phyloP scores from a whole-genome alignment of 305 asterid genomes.

The Solanum hybrid region DNA sequence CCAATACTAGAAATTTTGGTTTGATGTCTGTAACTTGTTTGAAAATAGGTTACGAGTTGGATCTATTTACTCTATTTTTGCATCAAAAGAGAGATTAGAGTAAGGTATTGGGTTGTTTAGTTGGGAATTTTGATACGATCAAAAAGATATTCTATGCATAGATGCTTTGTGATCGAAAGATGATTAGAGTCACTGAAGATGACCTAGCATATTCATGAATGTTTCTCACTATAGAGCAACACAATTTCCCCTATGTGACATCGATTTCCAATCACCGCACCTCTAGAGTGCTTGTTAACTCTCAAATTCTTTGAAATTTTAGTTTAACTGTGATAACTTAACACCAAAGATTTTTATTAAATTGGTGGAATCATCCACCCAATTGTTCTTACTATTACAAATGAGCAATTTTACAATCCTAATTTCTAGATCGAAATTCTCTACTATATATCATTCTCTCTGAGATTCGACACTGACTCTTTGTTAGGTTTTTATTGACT shows the following conservation, averaged over 20 bases:
- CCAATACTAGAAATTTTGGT: not conserved
- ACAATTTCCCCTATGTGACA: not conserved
- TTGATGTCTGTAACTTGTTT: not conserved
- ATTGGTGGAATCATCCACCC: not conserved
- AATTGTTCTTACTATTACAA: not conserved
- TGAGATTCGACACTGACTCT: not conserved
- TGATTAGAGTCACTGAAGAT: not conserved
- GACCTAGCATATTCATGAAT: not conserved
- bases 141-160: not conserved
- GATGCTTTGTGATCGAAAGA: not conserved
- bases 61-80: not conserved
- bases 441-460: not conserved
- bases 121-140: not conserved
- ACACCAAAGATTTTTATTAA: too few relatives aligned
- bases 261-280: not conserved
- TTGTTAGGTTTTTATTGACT: not conserved
- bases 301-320: not conserved
- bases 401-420: not conserved
- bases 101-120: not conserved
- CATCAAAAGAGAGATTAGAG: not conserved
- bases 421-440: not conserved
- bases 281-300: not conserved
- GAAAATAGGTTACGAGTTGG: not conserved
- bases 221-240: not conserved
- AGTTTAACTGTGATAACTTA: not conserved